Percentiles rank a stretch among this genome's conserved stretches.
These are phyloP conservation scores for Fusarium albidum DNA, from an alignment of 2,329 filamentous ascomycete genomes.

Conservation along the genomic window DNA sequence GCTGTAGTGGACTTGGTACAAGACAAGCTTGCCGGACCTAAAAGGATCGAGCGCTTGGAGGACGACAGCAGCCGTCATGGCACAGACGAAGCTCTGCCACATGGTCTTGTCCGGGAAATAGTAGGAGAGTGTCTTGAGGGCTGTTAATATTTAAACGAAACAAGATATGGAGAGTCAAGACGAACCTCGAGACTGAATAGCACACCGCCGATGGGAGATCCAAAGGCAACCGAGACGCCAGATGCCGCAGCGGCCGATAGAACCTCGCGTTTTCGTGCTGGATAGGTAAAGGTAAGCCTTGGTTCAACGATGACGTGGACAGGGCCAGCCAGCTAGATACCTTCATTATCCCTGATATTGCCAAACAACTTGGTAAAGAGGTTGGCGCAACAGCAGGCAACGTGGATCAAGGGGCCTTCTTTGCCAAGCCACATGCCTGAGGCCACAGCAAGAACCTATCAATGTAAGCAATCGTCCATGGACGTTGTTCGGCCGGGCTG, in stretches of 20 bases:
- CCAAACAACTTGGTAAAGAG: constrained; percentile 90
- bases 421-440: constrained; percentile 98
- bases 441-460: constrained; percentile 84
- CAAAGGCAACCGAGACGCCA: constrained; percentile 93
- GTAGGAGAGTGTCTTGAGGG: constrained; percentile 75
- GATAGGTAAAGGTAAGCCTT: constrained; percentile 9
- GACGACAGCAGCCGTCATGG: constrained; percentile 97
- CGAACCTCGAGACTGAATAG: constrained; percentile 89
- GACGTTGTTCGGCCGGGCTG: background rate
- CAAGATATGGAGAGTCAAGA: background rate
- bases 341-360: constrained; percentile 85
- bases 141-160: constrained; percentile 1
- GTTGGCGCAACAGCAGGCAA: constrained; percentile 95
- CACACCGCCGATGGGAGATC: constrained; percentile 92
- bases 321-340: constrained; percentile 48
- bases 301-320: background rate
- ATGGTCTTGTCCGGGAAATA: constrained; percentile 99
- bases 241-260: constrained; percentile 91
- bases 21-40: constrained; percentile 90
- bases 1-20: constrained; percentile 95
- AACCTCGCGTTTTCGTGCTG: constrained; percentile 91
- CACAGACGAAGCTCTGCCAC: constrained; percentile 99
- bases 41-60: constrained; percentile 95
- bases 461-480: constrained; percentile 37
- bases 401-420: constrained; percentile 93